A percentile compares a stretch with the other conserved stretches of the same genome.
Evolutionary conservation across 176 grass and related monocot species (phyloP).

Genomic region (Oryza meyeriana): DNA sequence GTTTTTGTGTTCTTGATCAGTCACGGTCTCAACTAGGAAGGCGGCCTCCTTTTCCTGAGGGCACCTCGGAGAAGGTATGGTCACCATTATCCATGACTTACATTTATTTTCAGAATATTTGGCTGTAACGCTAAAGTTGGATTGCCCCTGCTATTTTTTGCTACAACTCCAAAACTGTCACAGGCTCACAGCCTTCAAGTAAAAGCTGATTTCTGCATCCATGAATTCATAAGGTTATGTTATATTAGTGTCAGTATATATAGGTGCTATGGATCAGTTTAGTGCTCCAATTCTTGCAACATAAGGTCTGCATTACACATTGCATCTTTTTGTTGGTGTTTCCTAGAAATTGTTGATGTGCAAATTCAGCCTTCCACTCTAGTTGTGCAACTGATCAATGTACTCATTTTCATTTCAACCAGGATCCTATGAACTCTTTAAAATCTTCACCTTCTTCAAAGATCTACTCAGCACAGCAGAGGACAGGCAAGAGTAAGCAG

Average conservation of each 20-base stretch:
- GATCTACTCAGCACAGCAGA: conserved; percentile 41
- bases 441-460: conserved; percentile 49
- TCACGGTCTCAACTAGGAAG: conserved; percentile 76
- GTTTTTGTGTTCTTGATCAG: conserved; percentile 86
- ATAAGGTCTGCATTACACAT: conserved; percentile 4
- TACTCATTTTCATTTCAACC: conserved; percentile 29
- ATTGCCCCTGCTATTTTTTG: background rate
- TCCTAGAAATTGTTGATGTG: conserved; percentile 10
- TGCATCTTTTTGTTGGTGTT: background rate
- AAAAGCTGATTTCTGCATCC: conserved; percentile 1
- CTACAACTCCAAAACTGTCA: background rate
- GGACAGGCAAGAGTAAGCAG: conserved; percentile 38
- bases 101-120: background rate
- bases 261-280: background rate
- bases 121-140: background rate
- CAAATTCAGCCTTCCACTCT: conserved; percentile 3
- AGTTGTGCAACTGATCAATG: background rate
- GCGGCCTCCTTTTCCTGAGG: conserved; percentile 57
- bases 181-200: background rate
- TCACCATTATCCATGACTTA: background rate
- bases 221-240: background rate
- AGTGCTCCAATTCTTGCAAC: conserved; percentile 10
- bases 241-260: conserved; percentile 7
- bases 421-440: conserved; percentile 32
- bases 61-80: conserved; percentile 38